A percentile compares a stretch with the other conserved stretches of the same genome.
Evolutionary conservation across 2,329 filamentous ascomycete species (phyloP).

Genomic region (Lachnellula occidentalis): DNA sequence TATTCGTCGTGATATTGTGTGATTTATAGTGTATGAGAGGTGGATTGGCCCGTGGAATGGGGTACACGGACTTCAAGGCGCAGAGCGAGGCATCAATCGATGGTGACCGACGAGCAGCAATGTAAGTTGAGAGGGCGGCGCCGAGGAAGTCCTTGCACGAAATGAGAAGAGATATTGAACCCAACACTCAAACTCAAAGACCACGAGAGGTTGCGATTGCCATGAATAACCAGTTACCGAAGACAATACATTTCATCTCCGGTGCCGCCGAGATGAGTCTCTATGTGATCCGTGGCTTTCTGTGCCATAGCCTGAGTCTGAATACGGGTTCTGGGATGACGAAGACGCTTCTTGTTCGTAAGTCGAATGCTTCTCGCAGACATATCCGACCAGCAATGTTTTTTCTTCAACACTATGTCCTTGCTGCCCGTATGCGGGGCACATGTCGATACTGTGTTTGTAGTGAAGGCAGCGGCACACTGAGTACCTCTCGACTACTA

Average conservation of each 20-base stretch:
- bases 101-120: conserved; percentile 29
- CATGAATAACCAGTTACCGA: conserved; percentile 31
- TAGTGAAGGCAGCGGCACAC: conserved; percentile 68
- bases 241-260: conserved; percentile 33
- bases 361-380: conserved; percentile 47
- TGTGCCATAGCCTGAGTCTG: conserved; percentile 31
- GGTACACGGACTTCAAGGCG: conserved; percentile 17
- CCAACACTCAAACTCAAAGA: conserved; percentile 30
- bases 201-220: conserved; percentile 27
- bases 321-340: conserved; percentile 23
- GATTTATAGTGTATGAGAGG: conserved; percentile 5
- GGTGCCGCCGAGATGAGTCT: conserved; percentile 23
- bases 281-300: conserved; percentile 27
- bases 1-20: conserved; percentile 12
- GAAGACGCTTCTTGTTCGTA: conserved; percentile 17
- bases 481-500: conserved; percentile 64
- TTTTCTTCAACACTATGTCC: conserved; percentile 61
- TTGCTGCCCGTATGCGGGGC: conserved; percentile 54
- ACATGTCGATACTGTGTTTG: conserved; percentile 63
- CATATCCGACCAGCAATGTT: conserved; percentile 65
- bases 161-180: conserved; percentile 30
- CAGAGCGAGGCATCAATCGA: conserved; percentile 23
- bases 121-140: conserved; percentile 30
- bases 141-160: conserved; percentile 25
- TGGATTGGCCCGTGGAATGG: conserved; percentile 3